These are phyloP conservation scores for Wickerhamomyces hampshirensis DNA, from an alignment of 805 yeast species.

Conservation along the genomic window DNA sequence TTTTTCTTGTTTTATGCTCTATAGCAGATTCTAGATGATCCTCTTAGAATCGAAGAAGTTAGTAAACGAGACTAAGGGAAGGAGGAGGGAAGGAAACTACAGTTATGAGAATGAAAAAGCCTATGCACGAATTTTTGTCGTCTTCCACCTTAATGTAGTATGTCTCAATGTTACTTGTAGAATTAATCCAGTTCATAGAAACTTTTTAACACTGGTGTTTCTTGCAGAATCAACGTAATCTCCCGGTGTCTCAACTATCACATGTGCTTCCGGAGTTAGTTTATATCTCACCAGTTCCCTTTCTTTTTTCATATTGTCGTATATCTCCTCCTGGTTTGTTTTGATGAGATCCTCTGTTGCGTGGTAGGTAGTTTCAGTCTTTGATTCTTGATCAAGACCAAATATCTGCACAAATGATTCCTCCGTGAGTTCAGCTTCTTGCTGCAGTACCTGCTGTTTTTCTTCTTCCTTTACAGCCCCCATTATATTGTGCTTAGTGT, in stretches of 20 bases:
- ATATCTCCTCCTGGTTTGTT: conserved; percentile 12
- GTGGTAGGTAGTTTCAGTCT: background rate
- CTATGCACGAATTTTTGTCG: too few relatives aligned
- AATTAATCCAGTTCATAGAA: too few relatives aligned
- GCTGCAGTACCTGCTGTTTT: conserved; percentile 16
- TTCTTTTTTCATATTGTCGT: conserved; percentile 26
- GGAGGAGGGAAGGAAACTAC: too few relatives aligned
- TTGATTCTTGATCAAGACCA: conserved; percentile 8
- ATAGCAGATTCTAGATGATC: too few relatives aligned
- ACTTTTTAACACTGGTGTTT: conserved; percentile 31
- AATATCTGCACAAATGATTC: conserved; percentile 13
- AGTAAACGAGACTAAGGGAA: too few relatives aligned
- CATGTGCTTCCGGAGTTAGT: conserved; percentile 30
- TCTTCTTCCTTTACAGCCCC: conserved; percentile 4
- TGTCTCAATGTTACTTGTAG: too few relatives aligned
- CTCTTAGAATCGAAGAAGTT: too few relatives aligned
- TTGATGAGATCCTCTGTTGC: conserved; percentile 9
- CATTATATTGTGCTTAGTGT: conserved; percentile 5
- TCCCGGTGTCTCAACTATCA: conserved; percentile 36
- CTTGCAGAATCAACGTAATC: conserved; percentile 34
- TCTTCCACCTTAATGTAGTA: too few relatives aligned
- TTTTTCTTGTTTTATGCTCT: too few relatives aligned
- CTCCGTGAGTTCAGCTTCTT: conserved; percentile 20
- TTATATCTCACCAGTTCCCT: conserved; percentile 25
- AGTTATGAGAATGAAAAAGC: too few relatives aligned